phyloP scores from a whole-genome alignment of 176 grass and related monocot species.

The barley (Hordeum vulgare) region MorexV3_pseudomolecules_assembly NC_058519.1:621545509-621546008 shows the following conservation, averaged over 20 bases:
- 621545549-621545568: slow-evolving; percentile 65
- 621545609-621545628: slow-evolving; percentile 50
- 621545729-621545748: slow-evolving; percentile 4
- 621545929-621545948: slow-evolving; percentile 57
- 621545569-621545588: slow-evolving; percentile 54
- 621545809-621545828: slow-evolving; percentile 96
- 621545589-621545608: slow-evolving; percentile 45
- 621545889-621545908: background rate
- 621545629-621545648: slow-evolving; percentile 42
- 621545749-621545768: background rate
- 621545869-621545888: background rate
- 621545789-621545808: slow-evolving; percentile 79
- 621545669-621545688: slow-evolving; percentile 77
- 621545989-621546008: slow-evolving; percentile 88
- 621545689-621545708: slow-evolving; percentile 89
- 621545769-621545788: slow-evolving; percentile 27
- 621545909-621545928: slow-evolving; percentile 15
- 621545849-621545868: background rate
- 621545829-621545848: slow-evolving; percentile 94
- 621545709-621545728: slow-evolving; percentile 51
- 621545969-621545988: slow-evolving; percentile 87
- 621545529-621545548: slow-evolving; percentile 94
- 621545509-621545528: slow-evolving; percentile 70
- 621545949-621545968: slow-evolving; percentile 80
- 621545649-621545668: slow-evolving; percentile 78